Evolutionary conservation across 2,329 filamentous ascomycete genomes (phyloP), one percentile per base, ranked within the genome.

Genomic region (Aspergillus sp.): DNA sequence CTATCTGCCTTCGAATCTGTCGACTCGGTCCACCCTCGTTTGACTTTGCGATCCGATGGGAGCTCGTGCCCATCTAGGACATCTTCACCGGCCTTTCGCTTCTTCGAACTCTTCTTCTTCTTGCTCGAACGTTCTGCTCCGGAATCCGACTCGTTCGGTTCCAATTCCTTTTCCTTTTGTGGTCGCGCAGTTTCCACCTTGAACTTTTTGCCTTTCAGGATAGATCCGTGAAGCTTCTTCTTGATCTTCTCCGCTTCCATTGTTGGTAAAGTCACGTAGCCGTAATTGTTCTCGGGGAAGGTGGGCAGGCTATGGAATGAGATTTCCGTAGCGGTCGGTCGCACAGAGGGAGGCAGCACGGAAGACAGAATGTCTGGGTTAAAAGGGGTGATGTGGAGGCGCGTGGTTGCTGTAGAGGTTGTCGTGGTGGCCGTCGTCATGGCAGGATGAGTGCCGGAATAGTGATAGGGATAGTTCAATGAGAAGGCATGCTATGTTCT

Each of bases 201-300:
- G 59, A 97, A 81, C 69, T 95, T 97, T 51, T 78, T 77, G 7
- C 93, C 93, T 64, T 86, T 93, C 48, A 98, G 72, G 20, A 88
- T 85, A 2, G 85, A 81, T 27, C 91, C 91, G 74, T 95, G 87
- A 44, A 97, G 78, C 72, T 93, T 97, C 72, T 86, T 91, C 72
- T 84, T 89, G 46, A 97, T 71, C 68, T 90, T 95, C n/a, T 91
- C 86, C 7, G 91, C 93, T 55, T 95, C 90, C 69, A 82, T 80
- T 3, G 66, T 71, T 0, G 90, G 90, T 33, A 98, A 71, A 42
- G 94, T 90, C 50, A 97, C 76, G 71, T 87, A 98, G 48, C 91
- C 93, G 81, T 89, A 98, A 46, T 81, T 84, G 64, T 82, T 86
- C 56, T 98, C 93, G 12, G 91, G 91, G 54, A 95, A 95, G 0